Evolutionary conservation across 768 basidiomycete species (phyloP).

Genomic region (Hypholoma sublateritium): DNA sequence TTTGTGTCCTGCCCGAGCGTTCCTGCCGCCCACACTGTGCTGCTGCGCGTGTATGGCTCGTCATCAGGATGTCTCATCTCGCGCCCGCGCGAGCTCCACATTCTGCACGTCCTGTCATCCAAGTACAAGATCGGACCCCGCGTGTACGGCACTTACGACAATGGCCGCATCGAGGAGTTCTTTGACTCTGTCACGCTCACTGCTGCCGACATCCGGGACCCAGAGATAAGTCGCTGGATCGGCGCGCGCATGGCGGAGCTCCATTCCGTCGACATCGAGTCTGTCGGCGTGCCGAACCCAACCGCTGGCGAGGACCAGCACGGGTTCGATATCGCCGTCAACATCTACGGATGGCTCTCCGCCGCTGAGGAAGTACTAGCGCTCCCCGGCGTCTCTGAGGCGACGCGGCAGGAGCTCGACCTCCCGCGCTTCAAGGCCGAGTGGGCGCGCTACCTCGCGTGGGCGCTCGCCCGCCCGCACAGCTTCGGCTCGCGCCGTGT

Average conservation of each 20-base stretch:
- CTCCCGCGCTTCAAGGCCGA: constrained; percentile 60
- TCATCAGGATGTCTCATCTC: constrained; percentile 87
- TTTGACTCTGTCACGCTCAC: constrained; percentile 86
- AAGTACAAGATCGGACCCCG: constrained; percentile 86
- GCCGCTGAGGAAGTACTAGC: constrained; percentile 74
- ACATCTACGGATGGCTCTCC: constrained; percentile 70
- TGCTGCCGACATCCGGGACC: constrained; percentile 75
- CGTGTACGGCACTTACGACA: constrained; percentile 93
- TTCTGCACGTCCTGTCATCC: constrained; percentile 87
- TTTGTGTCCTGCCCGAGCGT: constrained; percentile 79
- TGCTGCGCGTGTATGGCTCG: constrained; percentile 91
- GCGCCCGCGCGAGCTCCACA: constrained; percentile 82
- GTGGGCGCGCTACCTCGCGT: constrained; percentile 70
- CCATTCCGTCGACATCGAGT: constrained; percentile 83
- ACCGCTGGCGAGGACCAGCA: constrained; percentile 39
- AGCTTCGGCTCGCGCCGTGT: constrained; percentile 64
- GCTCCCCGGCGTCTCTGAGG: constrained; percentile 49
- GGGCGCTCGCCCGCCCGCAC: constrained; percentile 64
- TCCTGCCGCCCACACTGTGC: constrained; percentile 57
- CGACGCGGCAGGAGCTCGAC: constrained; percentile 55
- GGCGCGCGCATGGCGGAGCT: constrained; percentile 95
- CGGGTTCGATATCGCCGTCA: constrained; percentile 60
- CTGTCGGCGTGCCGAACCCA: constrained; percentile 50
- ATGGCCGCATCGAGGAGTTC: constrained; percentile 95
- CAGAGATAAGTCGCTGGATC: constrained; percentile 78